A percentile compares a stretch with the other conserved stretches of the same genome.
Evolutionary conservation across 2,329 filamentous ascomycete genomes (phyloP).

Genomic region (Fusarium secorum): DNA sequence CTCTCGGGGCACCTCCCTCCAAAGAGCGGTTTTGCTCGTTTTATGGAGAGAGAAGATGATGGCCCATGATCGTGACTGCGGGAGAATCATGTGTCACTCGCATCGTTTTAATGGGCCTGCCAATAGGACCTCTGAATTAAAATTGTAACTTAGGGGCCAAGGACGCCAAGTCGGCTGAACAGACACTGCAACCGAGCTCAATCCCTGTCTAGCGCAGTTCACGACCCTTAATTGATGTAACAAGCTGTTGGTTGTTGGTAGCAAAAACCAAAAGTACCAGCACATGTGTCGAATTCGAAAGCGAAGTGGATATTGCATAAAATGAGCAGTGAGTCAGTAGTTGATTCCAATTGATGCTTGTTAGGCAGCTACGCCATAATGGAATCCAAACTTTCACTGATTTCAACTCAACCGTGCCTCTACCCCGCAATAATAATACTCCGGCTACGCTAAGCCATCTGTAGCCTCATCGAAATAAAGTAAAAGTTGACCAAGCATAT

Average conservation of each 20-base stretch:
- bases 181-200: background rate
- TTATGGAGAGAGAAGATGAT: rapidly evolving
- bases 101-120: background rate
- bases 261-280: background rate
- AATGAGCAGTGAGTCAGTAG: rapidly evolving
- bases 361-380: no score
- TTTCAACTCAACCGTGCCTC: no score
- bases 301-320: background rate
- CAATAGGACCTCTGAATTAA: background rate
- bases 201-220: background rate
- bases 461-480: no score
- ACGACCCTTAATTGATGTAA: background rate
- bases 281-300: no score
- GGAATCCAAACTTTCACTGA: no score
- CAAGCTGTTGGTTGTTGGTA: background rate
- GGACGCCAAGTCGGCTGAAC: background rate
- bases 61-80: background rate
- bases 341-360: background rate
- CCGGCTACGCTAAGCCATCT: no score
- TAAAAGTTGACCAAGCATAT: no score
- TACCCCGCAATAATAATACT: no score
- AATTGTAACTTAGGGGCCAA: background rate
- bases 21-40: background rate
- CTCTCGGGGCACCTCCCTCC: rapidly evolving
- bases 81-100: background rate